Evolutionary conservation across 148 eudicot species (phyloP).

Genomic region (Chenopodium album): DNA sequence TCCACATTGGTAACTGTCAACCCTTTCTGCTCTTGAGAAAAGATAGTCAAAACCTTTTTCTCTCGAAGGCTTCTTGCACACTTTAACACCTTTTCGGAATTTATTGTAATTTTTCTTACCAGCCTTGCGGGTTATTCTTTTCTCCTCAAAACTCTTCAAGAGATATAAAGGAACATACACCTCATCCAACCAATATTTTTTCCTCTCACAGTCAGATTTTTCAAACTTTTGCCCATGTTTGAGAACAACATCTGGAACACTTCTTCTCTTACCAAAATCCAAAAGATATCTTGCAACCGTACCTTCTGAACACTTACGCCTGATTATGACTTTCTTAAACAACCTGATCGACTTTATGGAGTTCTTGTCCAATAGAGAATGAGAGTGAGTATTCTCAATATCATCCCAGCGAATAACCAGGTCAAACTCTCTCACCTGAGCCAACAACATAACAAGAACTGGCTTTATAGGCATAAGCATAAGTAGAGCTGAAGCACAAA

Average conservation of each 20-base stretch:
- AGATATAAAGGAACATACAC: constrained; percentile 82
- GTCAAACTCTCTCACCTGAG: constrained; percentile 90
- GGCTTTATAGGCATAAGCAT: constrained; percentile 11
- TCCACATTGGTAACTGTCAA: constrained; percentile 68
- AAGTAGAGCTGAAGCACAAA: constrained; percentile 9
- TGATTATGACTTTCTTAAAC: constrained; percentile 78
- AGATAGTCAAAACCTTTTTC: constrained; percentile 74
- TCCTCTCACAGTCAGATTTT: constrained; percentile 68
- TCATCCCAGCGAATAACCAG: constrained; percentile 82
- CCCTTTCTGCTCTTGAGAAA: constrained; percentile 61
- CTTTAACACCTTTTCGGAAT: constrained; percentile 35
- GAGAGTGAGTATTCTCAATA: constrained; percentile 63
- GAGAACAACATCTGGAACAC: constrained; percentile 77
- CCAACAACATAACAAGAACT: constrained; percentile 5
- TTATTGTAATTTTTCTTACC: constrained; percentile 41
- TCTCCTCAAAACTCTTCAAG: constrained; percentile 79
- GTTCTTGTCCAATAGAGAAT: constrained; percentile 57
- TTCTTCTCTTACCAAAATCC: constrained; percentile 94
- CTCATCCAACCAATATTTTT: constrained; percentile 91
- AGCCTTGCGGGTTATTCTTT: constrained; percentile 70
- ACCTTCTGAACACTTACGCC: constrained; percentile 65
- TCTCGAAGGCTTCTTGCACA: constrained; percentile 36
- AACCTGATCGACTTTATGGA: constrained; percentile 57
- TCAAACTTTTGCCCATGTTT: constrained; percentile 66
- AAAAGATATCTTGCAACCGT: constrained; percentile 69